These are phyloP conservation scores for Yarrowia sp. DNA, from an alignment of 805 yeast species.

Conservation along the genomic window DNA sequence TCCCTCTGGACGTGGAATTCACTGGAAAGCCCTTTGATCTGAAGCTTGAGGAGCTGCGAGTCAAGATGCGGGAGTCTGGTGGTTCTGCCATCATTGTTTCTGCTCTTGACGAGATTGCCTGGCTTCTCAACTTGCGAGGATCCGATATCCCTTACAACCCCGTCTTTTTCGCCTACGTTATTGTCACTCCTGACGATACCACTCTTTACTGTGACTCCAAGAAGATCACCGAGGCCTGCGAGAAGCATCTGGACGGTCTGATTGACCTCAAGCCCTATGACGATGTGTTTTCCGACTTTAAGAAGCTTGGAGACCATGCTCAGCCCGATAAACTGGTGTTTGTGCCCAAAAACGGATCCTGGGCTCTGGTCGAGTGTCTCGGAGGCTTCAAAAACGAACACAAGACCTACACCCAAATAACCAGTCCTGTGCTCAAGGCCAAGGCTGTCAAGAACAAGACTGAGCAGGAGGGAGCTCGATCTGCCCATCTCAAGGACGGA, in stretches of 20 bases:
- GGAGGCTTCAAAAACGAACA: constrained; percentile 40
- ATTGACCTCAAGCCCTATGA: constrained; percentile 53
- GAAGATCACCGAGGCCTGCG: constrained; percentile 42
- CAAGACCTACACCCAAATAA: constrained; percentile 35
- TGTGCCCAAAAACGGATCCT: constrained; percentile 57
- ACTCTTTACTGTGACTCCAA: constrained; percentile 53
- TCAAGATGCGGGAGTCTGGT: constrained; percentile 33
- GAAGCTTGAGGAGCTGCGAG: constrained; percentile 50
- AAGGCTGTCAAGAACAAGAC: constrained; percentile 72
- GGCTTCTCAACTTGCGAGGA: constrained; percentile 84
- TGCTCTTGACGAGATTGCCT: constrained; percentile 86
- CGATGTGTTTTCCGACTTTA: constrained; percentile 56
- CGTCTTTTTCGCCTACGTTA: constrained; percentile 70
- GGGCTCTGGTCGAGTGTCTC: constrained; percentile 61
- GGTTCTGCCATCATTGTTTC: constrained; percentile 54
- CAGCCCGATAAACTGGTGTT: constrained; percentile 41
- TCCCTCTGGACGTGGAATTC: constrained; percentile 49
- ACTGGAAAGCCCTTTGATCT: constrained; percentile 62
- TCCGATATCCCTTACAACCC: constrained; percentile 82
- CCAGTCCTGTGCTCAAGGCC: constrained; percentile 60
- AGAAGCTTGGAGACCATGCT: constrained; percentile 31
- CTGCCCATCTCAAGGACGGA: constrained; percentile 83
- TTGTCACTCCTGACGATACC: constrained; percentile 45
- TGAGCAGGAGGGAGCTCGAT: constrained; percentile 67
- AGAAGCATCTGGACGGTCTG: constrained; percentile 43